phyloP scores from a whole-genome alignment of 306 rosid genomes.

The Fragaria ananassa region DNA sequence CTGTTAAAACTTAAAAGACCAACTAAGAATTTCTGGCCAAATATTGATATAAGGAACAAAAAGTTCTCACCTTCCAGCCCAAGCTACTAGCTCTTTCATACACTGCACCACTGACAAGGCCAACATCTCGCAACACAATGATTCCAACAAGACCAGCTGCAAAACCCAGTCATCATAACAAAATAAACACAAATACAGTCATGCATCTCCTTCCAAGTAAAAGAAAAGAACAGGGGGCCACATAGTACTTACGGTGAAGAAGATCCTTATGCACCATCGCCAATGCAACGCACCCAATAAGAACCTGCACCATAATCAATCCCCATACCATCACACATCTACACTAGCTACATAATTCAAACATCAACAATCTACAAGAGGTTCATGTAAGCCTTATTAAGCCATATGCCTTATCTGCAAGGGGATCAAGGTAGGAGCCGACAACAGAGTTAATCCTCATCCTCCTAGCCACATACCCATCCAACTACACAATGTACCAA shows the following conservation, averaged over 20 bases:
- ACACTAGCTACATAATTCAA: not conserved
- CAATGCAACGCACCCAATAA: conserved; percentile 86
- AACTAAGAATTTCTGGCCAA: conserved; percentile 5
- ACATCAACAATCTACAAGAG: not conserved
- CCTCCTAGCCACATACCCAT: conserved; percentile 83
- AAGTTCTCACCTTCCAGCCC: conserved; percentile 71
- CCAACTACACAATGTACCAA: conserved; percentile 51
- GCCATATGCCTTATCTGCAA: conserved; percentile 82
- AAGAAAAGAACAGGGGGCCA: not conserved
- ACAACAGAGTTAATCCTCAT: conserved; percentile 91
- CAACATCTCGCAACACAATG: conserved; percentile 77
- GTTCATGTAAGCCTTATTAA: not conserved
- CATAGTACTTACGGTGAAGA: conserved; percentile 87
- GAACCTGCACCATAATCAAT: conserved; percentile 52
- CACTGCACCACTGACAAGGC: conserved; percentile 77
- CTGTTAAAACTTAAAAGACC: not conserved
- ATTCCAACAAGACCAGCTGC: conserved; percentile 90
- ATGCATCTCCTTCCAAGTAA: not conserved
- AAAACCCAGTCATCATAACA: conserved; percentile 10
- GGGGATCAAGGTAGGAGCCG: conserved; percentile 96
- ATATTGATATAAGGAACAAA: not conserved
- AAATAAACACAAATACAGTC: not conserved
- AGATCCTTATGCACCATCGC: conserved; percentile 83
- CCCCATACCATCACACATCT: conserved; percentile 17
- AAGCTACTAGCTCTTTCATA: conserved; percentile 70